These are phyloP conservation scores for Aspergillus homomorphus DNA, from an alignment of 495 filamentous ascomycete genomes.

Conservation along the genomic window DNA sequence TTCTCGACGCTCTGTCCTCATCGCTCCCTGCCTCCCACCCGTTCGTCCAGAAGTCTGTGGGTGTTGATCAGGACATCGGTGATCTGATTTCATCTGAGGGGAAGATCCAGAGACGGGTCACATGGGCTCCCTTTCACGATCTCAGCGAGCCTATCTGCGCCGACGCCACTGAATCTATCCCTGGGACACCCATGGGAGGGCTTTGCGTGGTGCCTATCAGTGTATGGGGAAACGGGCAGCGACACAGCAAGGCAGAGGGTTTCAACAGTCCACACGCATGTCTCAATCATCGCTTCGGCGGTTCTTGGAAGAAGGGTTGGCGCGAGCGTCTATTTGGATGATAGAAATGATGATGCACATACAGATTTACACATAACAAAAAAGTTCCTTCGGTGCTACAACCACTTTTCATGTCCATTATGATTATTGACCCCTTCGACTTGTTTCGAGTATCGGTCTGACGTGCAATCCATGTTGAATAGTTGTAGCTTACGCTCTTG, in stretches of 20 bases:
- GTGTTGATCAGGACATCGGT: conserved; percentile 27
- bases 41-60: conserved; percentile 27
- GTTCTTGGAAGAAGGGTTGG: conserved; percentile 43
- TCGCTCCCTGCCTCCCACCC: conserved; percentile 30
- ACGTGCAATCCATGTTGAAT: too few relatives aligned
- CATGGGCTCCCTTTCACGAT: conserved; percentile 43
- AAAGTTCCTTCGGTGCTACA: too few relatives aligned
- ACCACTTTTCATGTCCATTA: too few relatives aligned
- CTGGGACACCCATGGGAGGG: conserved; percentile 30
- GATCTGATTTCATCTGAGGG: conserved; percentile 19
- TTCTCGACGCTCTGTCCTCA: conserved; percentile 37
- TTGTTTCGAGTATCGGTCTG: too few relatives aligned
- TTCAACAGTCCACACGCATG: conserved; percentile 35
- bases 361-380: too few relatives aligned
- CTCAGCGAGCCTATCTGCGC: conserved; percentile 34
- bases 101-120: conserved; percentile 27
- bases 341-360: background rate
- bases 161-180: conserved; percentile 22
- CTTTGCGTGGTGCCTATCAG: conserved; percentile 41
- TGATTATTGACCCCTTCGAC: too few relatives aligned
- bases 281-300: conserved; percentile 40
- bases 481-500: too few relatives aligned
- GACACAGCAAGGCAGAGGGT: conserved; percentile 36
- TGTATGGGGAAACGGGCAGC: conserved; percentile 45
- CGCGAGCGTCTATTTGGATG: conserved; percentile 8